These are phyloP conservation scores for Atalantia buxifolia DNA, from an alignment of 345 rosid species.

Conservation along the genomic window DNA sequence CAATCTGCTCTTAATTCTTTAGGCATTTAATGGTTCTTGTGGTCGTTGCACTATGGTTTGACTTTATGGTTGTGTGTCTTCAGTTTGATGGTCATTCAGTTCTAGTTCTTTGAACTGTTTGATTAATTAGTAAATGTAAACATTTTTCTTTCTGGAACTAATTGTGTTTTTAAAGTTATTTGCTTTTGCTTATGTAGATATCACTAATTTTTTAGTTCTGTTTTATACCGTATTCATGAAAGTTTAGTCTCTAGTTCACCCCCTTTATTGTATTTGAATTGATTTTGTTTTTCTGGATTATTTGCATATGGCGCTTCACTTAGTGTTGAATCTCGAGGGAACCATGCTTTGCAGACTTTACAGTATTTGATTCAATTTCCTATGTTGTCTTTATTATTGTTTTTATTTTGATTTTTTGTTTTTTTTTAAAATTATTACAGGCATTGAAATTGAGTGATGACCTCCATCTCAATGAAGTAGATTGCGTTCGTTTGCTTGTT, in stretches of 20 bases:
- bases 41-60: too few species aligned
- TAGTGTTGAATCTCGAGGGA: not conserved
- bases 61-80: not conserved
- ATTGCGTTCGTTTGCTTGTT: constrained; percentile 75
- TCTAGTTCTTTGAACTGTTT: not conserved
- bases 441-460: constrained; percentile 85
- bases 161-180: not conserved
- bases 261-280: not conserved
- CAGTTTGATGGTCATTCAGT: not conserved
- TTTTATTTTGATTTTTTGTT: constrained; percentile 9
- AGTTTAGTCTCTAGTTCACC: not conserved
- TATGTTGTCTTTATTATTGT: not conserved
- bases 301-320: not conserved
- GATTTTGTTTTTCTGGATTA: not conserved
- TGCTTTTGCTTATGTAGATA: not conserved
- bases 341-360: not conserved
- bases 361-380: not conserved
- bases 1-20: too few species aligned
- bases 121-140: not conserved
- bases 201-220: not conserved
- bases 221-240: not conserved
- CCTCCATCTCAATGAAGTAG: constrained; percentile 89
- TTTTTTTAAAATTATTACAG: constrained; percentile 24
- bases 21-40: too few species aligned
- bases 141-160: not conserved